These are phyloP conservation scores for Quercus variabilis DNA, from an alignment of 306 rosid species.

Conservation along the genomic window DNA sequence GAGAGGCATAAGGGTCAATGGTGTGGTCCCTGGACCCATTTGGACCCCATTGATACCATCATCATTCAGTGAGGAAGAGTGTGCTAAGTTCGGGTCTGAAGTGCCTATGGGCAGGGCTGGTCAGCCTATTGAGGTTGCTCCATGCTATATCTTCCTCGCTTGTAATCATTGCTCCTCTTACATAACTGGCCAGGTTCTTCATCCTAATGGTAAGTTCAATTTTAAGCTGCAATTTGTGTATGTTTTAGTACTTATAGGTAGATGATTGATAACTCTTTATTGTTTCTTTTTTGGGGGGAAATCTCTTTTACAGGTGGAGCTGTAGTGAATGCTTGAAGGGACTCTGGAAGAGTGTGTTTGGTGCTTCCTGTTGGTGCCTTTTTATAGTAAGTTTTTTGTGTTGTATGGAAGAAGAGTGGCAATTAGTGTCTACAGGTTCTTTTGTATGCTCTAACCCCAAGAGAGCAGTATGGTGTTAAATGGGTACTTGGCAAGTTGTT, in stretches of 20 bases:
- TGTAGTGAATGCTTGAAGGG: slow-evolving; percentile 51
- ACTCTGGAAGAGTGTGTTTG: not conserved
- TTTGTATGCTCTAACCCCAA: not conserved
- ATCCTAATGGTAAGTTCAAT: slow-evolving; percentile 59
- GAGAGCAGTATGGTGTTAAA: no score
- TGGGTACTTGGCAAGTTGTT: no score
- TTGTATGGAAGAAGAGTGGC: not conserved
- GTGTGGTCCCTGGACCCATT: slow-evolving; percentile 84
- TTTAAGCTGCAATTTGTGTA: not conserved
- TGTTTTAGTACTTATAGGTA: not conserved
- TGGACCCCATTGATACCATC: slow-evolving; percentile 72
- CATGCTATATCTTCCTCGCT: slow-evolving; percentile 64
- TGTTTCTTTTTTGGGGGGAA: not conserved
- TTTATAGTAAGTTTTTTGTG: not conserved
- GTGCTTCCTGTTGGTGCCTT: not conserved
- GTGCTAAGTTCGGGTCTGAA: slow-evolving; percentile 31
- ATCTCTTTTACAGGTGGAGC: slow-evolving; percentile 54
- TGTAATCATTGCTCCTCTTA: slow-evolving; percentile 66
- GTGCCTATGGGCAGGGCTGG: slow-evolving; percentile 79
- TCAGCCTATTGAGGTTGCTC: slow-evolving; percentile 79
- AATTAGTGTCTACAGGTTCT: not conserved
- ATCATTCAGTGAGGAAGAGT: slow-evolving; percentile 34
- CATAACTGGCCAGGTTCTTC: slow-evolving; percentile 77
- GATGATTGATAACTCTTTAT: not conserved
- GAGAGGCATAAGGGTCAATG: slow-evolving; percentile 67